Evolutionary conservation across 176 grass and related monocot species (phyloP).

Genomic region (Pharus latifolius): DNA sequence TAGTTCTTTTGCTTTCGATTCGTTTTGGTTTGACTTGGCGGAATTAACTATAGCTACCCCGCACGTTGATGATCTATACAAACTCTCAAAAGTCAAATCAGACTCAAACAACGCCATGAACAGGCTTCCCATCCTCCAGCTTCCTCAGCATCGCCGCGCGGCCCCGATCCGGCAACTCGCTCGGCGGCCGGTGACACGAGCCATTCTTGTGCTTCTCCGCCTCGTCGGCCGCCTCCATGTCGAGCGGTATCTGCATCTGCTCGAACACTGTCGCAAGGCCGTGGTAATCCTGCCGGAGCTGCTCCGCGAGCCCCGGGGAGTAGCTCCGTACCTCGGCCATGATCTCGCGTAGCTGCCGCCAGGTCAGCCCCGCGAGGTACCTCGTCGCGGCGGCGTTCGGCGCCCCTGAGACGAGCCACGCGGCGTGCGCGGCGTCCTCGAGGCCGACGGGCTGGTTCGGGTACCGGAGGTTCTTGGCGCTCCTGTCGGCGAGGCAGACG

Average conservation of each 20-base stretch:
- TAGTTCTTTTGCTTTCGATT: too few relatives aligned
- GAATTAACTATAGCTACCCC: too few relatives aligned
- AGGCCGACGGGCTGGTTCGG: neutral
- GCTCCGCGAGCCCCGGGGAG: neutral
- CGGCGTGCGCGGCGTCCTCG: slow-evolving; percentile 6
- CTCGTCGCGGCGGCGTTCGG: neutral
- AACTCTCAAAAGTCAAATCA: too few relatives aligned
- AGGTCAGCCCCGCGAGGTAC: neutral
- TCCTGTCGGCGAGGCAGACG: neutral
- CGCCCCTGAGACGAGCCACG: neutral
- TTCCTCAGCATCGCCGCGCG: neutral
- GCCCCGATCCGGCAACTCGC: neutral
- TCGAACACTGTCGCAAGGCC: slow-evolving; percentile 6
- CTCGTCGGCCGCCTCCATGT: neutral
- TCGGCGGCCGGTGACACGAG: too few relatives aligned
- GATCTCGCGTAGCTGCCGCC: neutral
- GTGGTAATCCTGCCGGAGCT: neutral
- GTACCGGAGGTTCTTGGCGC: too few relatives aligned
- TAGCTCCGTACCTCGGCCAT: neutral
- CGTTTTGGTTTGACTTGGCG: too few relatives aligned
- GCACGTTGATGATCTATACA: too few relatives aligned
- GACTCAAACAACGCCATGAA: neutral
- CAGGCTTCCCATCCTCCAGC: neutral
- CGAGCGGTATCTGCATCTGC: slow-evolving; percentile 3
- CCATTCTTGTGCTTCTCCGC: neutral